Evolutionary conservation across 768 basidiomycete genomes (phyloP).

Genomic region (Paxillus involutus): DNA sequence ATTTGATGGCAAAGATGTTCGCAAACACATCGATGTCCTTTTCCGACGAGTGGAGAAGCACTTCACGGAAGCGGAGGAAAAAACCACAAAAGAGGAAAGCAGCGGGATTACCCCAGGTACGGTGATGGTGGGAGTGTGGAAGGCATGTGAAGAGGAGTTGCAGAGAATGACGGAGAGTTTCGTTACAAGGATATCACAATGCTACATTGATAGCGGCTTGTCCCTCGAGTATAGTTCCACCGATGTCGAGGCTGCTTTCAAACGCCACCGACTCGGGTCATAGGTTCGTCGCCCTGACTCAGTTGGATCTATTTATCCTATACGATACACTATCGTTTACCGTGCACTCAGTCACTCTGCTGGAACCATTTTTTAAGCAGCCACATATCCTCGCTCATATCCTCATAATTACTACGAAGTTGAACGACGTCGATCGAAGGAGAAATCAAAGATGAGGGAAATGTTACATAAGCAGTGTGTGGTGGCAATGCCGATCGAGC

Average conservation of each 20-base stretch:
- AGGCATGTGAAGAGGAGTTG: constrained; percentile 84
- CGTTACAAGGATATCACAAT: constrained; percentile 65
- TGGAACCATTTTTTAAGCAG: too few species aligned
- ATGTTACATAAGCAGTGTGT: too few species aligned
- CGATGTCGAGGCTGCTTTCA: constrained; percentile 82
- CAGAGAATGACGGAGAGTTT: constrained; percentile 71
- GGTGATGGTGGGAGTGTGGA: constrained; percentile 86
- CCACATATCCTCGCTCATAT: too few species aligned
- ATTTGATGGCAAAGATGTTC: constrained; percentile 82
- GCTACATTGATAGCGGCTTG: constrained; percentile 75
- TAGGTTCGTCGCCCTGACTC: constrained; percentile 7
- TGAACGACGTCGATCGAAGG: too few species aligned
- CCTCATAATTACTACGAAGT: too few species aligned
- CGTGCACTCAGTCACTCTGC: too few species aligned
- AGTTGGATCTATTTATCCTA: constrained; percentile 2
- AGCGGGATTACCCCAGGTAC: constrained; percentile 59
- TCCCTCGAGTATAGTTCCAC: constrained; percentile 68
- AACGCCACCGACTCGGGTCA: constrained; percentile 49
- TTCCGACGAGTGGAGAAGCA: constrained; percentile 95
- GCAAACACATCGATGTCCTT: constrained; percentile 83
- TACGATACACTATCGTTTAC: constrained; percentile 2
- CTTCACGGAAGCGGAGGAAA: constrained; percentile 81
- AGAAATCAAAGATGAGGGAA: too few species aligned
- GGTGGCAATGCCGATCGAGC: too few species aligned
- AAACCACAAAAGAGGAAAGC: constrained; percentile 50